Evolutionary conservation across 306 rosid species (phyloP), one percentile per base, ranked within the genome.

Genomic region (Lathyrus tuberosus): DNA sequence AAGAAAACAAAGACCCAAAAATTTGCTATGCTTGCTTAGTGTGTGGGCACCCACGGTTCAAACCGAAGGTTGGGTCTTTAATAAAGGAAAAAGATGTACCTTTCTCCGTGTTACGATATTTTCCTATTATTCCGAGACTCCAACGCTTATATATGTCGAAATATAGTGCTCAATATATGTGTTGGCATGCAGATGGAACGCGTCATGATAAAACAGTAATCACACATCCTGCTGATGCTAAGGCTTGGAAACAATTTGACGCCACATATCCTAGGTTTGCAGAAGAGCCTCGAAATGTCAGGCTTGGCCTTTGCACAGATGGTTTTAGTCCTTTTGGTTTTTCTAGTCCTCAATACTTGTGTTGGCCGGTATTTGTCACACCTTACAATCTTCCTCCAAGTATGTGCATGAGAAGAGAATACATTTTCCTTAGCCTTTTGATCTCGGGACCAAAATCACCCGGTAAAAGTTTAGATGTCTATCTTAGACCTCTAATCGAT

Each of bases 141-240:
- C 46, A 41, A 41, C 14, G 46, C 46, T 4, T 64, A 8, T 59
- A 5, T 64, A 12, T 22, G 69, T 42, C 53, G 4, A 42, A 42
- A 42, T 41, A 0, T 20, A 64, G 38, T 42, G 12, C 69, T 41
- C 37, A 64, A 42, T 64, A 20, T 15, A 64, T 64, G 69, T 1
- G 38, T 6, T 64, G 70, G 56, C 70, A 65, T 43, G 24, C 40
- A 24, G 15, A 65, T 65, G 41, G 56, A 24, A 56, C 43, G 38
- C 41, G 40, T 44, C 54, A 65, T 13, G 41, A 65, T 65, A 24
- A 64, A 40, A 22, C 35, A 41, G 3, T 20, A 15, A 40, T 63
- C 16, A 40, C 10, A 11, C 18, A 62, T 60, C 28, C 43, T 5
- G 44, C 14, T 60, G 65, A 60, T 60, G 46, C 17, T n/a, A 9